phyloP scores from a whole-genome alignment of 441 rosid species.

The Populus tomentosa region DNA sequence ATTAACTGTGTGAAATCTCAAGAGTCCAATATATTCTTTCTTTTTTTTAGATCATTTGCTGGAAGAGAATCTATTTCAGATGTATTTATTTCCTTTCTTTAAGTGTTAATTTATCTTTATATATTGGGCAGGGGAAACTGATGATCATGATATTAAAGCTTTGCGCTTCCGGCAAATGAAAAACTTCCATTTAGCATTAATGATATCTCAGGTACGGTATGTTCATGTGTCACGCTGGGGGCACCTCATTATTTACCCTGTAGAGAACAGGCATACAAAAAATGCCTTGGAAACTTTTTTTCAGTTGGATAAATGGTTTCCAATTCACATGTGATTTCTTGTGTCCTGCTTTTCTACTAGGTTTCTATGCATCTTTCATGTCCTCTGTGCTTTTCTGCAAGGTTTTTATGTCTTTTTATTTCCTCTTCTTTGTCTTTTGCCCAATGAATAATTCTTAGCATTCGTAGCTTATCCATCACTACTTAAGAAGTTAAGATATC shows the following conservation, averaged over 20 bases:
- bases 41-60: background rate
- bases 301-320: background rate
- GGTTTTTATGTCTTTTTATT: background rate
- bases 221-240: background rate
- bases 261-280: background rate
- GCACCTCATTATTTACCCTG: background rate
- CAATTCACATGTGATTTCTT: background rate
- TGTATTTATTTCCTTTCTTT: background rate
- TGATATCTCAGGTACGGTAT: constrained; percentile 74
- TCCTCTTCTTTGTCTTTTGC: background rate
- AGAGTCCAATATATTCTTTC: too few species aligned
- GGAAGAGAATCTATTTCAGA: background rate
- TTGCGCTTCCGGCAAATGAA: constrained; percentile 85
- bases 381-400: background rate
- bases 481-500: background rate
- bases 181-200: constrained; percentile 86
- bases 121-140: constrained; percentile 23
- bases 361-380: background rate
- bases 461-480: background rate
- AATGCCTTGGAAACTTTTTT: background rate
- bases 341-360: background rate
- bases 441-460: background rate
- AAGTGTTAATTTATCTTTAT: background rate
- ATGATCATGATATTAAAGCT: constrained; percentile 40
- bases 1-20: background rate